Evolutionary conservation across 179 eudicot genomes (phyloP).

Genomic region (Dionaea muscipula): DNA sequence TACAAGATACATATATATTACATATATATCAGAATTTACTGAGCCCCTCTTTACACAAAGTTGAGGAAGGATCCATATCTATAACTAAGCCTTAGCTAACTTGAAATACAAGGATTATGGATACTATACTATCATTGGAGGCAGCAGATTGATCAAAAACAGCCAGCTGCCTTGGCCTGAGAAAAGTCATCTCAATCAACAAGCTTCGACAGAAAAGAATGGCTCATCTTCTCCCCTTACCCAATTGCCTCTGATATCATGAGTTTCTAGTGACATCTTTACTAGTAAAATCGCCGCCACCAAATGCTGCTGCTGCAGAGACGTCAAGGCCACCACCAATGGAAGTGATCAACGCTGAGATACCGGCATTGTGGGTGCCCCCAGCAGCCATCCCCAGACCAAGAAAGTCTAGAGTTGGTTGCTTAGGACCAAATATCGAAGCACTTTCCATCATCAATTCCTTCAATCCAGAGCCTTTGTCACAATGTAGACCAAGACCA

Average conservation of each 20-base stretch:
- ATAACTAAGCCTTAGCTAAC: no score
- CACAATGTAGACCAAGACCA: conserved; percentile 52
- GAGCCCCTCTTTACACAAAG: no score
- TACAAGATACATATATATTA: no score
- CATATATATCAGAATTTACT: no score
- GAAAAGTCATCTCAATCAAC: no score
- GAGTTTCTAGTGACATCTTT: conserved; percentile 18
- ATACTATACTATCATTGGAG: no score
- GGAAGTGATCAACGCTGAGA: conserved; percentile 64
- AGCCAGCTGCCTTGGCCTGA: no score
- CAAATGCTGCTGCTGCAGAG: conserved; percentile 18
- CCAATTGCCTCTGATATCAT: background rate
- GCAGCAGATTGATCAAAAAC: no score
- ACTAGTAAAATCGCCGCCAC: conserved; percentile 27
- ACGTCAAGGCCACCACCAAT: conserved; percentile 56
- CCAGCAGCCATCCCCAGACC: conserved; percentile 82
- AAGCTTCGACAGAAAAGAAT: no score
- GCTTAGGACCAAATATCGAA: conserved; percentile 66
- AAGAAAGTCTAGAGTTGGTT: conserved; percentile 76
- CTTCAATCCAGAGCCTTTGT: conserved; percentile 56
- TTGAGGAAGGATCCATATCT: no score
- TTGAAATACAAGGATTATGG: no score
- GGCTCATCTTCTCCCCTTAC: no score
- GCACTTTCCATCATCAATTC: conserved; percentile 80
- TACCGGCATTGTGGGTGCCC: conserved; percentile 38